Base-by-base conservation (phyloP, 2,329 filamentous ascomycete genomes). In the Lachnellula cervina region DNA sequence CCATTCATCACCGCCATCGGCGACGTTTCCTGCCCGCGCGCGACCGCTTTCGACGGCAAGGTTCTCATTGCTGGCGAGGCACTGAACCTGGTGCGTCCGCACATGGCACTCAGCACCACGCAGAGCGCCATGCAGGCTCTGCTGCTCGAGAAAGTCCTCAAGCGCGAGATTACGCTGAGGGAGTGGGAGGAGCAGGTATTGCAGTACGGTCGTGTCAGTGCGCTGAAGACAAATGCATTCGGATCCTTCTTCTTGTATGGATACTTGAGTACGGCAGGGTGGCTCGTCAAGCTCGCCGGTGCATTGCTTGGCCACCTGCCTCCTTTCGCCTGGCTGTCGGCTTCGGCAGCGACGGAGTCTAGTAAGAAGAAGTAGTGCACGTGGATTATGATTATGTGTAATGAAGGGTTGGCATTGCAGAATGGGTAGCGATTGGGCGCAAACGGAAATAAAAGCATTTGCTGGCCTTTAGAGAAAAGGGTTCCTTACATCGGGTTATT, bases 1-100 rank as follows among this genome's bases (percentile, higher is more conserved):
- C 74, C 74, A 1, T 77, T 77, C 63, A 70, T 77, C 1, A 71
- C 74, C 49, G 71, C 68, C 4, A 71, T 76, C 7, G 73, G 71
- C 4, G 74, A 76, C 51, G 71, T 72, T 1, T 51, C 73, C 3
- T 69, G 67, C n/a, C 68, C 70, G 0, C 58, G 62, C 14, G 64
- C 73, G 40, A 65, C 70, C 52, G 75, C 70, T 49, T 58, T 70
- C 19, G 65, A 67, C 35, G 73, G 71, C 0, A 73, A 70, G 52
- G 65, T 76, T 0, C 58, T 78, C 16, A 59, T 78, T 2, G 65
- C 75, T 2, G 74, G 74, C 13, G 57, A 57, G 11, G 51, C 55
- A 9, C 11, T 51, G 9, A 28, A 45, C n/a, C 7, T 43, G 5
- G 47, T 57, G 38, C 51, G 55, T 3, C 55, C 55, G 11, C 55